Conservation (phyloP, 768 basidiomycete genomes). For the Suillus luteus region DNA sequence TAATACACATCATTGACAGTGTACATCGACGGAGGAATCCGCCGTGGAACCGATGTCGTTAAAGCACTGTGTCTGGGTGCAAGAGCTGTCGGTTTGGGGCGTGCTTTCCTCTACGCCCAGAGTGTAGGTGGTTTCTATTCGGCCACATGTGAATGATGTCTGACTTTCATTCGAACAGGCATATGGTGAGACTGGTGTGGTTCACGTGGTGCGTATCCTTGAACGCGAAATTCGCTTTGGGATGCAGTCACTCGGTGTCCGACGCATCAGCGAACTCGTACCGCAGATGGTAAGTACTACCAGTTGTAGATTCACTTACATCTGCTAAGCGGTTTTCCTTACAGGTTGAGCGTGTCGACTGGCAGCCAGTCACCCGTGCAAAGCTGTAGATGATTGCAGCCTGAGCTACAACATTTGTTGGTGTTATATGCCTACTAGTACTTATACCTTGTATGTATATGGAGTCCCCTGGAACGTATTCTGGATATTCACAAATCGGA, state of each 20-base stretch:
- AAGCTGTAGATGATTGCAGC: slow-evolving; percentile 16
- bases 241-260: slow-evolving; percentile 77
- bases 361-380: slow-evolving; percentile 46
- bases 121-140: slow-evolving; percentile 50
- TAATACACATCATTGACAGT: slow-evolving; percentile 43
- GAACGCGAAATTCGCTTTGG: slow-evolving; percentile 75
- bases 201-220: slow-evolving; percentile 65
- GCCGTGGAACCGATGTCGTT: slow-evolving; percentile 84
- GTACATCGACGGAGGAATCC: slow-evolving; percentile 80
- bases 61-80: slow-evolving; percentile 92
- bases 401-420: slow-evolving; percentile 17
- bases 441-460: not conserved
- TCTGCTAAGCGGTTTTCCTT: slow-evolving; percentile 11
- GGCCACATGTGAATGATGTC: slow-evolving; percentile 4
- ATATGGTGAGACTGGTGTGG: slow-evolving; percentile 72
- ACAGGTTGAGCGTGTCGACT: slow-evolving; percentile 67
- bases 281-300: slow-evolving; percentile 67
- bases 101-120: slow-evolving; percentile 85
- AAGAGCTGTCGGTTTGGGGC: slow-evolving; percentile 81
- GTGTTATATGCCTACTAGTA: not conserved
- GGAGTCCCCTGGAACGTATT: no score
- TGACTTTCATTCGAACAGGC: slow-evolving; percentile 46
- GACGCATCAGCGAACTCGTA: slow-evolving; percentile 60
- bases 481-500: not conserved
- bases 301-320: not conserved